Evolutionary conservation across 2,329 filamentous ascomycete species (phyloP).

Genomic region (Hypomyces perniciosus): DNA sequence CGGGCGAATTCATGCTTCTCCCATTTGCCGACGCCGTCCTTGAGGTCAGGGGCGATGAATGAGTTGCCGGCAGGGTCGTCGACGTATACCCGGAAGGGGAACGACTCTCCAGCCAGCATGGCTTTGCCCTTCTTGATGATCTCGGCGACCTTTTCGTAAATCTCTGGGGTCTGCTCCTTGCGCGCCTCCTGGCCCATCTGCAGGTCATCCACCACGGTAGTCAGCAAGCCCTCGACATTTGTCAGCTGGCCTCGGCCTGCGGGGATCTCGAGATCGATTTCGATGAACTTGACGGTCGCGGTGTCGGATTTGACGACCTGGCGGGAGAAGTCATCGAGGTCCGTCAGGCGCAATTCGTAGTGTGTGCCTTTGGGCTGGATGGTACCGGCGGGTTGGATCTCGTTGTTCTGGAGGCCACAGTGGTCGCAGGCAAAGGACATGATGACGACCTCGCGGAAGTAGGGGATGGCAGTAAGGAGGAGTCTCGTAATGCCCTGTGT

Average conservation of each 20-base stretch:
- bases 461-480: conserved; percentile 87
- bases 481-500: conserved; percentile 75
- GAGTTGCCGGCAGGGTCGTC: conserved; percentile 95
- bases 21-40: conserved; percentile 80
- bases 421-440: conserved; percentile 94
- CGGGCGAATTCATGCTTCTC: conserved; percentile 77
- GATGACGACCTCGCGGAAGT: conserved; percentile 94
- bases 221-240: conserved; percentile 85
- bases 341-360: conserved; percentile 75
- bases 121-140: conserved; percentile 68
- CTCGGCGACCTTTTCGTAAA: conserved; percentile 70
- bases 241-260: conserved; percentile 85
- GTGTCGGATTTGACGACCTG: conserved; percentile 91
- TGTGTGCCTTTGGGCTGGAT: conserved; percentile 85
- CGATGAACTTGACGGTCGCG: conserved; percentile 78
- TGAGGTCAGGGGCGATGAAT: conserved; percentile 85
- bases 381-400: conserved; percentile 85
- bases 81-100: conserved; percentile 82
- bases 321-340: conserved; percentile 67
- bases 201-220: conserved; percentile 72
- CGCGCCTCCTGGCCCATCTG: conserved; percentile 75
- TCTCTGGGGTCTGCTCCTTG: conserved; percentile 69
- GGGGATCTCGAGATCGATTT: conserved; percentile 89
- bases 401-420: conserved; percentile 85
- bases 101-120: conserved; percentile 70